Conservation (phyloP, 2,329 filamentous ascomycete genomes). For the Penicillium psychrosexuale region DNA sequence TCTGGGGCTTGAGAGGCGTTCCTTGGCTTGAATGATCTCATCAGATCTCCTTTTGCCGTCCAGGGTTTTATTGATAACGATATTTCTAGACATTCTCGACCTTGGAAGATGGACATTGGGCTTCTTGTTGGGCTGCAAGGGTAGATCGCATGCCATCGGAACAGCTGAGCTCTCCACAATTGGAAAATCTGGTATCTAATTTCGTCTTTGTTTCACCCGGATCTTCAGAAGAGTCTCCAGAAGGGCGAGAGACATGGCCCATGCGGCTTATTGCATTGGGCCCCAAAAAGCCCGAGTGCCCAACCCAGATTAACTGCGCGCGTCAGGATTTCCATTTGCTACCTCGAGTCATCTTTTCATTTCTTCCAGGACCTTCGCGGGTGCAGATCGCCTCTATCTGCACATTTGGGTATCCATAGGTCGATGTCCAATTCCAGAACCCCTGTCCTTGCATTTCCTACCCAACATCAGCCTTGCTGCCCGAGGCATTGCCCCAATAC, state of each 20-base stretch:
- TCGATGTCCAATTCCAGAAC: slow-evolving; percentile 13
- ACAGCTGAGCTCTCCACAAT: neutral
- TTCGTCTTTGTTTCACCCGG: neutral
- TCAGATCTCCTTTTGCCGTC: slow-evolving; percentile 3
- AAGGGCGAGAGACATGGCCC: slow-evolving; percentile 15
- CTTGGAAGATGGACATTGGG: slow-evolving; percentile 17
- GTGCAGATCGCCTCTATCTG: slow-evolving; percentile 17
- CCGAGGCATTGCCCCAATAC: slow-evolving; percentile 14
- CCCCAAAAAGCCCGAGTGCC: slow-evolving; percentile 20
- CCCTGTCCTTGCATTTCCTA: slow-evolving; percentile 15
- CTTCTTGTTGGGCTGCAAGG: slow-evolving; percentile 23
- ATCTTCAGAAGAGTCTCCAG: neutral
- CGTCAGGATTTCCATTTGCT: slow-evolving; percentile 15
- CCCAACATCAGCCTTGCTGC: slow-evolving; percentile 24
- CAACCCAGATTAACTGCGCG: slow-evolving; percentile 1
- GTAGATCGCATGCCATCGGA: neutral
- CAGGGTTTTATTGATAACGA: slow-evolving; percentile 4
- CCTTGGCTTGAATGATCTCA: slow-evolving; percentile 3
- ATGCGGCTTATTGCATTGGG: slow-evolving; percentile 25
- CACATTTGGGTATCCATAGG: slow-evolving; percentile 13
- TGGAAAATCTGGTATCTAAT: neutral
- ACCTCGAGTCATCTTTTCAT: slow-evolving; percentile 15
- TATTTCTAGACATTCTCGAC: neutral
- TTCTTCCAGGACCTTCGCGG: slow-evolving; percentile 1
- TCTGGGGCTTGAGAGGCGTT: slow-evolving; percentile 7